Conservation (phyloP, 495 filamentous ascomycete genomes). For the Podospora anserina region DNA sequence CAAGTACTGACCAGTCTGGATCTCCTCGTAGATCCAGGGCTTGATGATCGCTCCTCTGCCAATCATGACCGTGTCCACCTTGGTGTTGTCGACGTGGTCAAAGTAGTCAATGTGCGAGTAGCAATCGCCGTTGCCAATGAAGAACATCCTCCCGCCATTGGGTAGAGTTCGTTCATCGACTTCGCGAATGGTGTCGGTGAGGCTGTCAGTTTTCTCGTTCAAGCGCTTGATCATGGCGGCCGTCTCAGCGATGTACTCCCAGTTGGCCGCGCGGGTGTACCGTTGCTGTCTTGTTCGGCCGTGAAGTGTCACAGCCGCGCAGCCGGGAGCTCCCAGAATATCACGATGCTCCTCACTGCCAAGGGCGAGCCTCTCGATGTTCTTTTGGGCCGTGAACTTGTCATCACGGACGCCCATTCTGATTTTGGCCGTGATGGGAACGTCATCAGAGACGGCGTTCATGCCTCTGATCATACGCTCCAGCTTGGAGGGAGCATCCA, state of each 20-base stretch:
- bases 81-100: slow-evolving; percentile 67
- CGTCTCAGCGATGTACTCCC: slow-evolving; percentile 88
- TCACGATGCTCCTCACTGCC: slow-evolving; percentile 66
- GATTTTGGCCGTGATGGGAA: slow-evolving; percentile 91
- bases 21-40: slow-evolving; percentile 98
- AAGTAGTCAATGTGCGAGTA: slow-evolving; percentile 90
- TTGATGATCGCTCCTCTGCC: slow-evolving; percentile 90
- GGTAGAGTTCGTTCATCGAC: slow-evolving; percentile 62
- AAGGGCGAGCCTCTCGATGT: slow-evolving; percentile 77
- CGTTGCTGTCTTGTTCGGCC: slow-evolving; percentile 90
- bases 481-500: slow-evolving; percentile 77
- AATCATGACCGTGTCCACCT: slow-evolving; percentile 87
- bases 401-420: slow-evolving; percentile 84
- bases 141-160: slow-evolving; percentile 69
- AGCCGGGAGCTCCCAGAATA: slow-evolving; percentile 65
- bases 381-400: slow-evolving; percentile 72
- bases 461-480: slow-evolving; percentile 92
- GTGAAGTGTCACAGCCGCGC: slow-evolving; percentile 90
- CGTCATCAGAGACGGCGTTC: slow-evolving; percentile 82
- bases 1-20: slow-evolving; percentile 83
- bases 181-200: slow-evolving; percentile 72
- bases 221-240: slow-evolving; percentile 77
- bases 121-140: slow-evolving; percentile 94
- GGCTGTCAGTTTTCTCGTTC: slow-evolving; percentile 57
- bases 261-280: slow-evolving; percentile 85